Conservation (phyloP, 371 early-diverging fungal genomes). For the Batkoa obscura region DNA sequence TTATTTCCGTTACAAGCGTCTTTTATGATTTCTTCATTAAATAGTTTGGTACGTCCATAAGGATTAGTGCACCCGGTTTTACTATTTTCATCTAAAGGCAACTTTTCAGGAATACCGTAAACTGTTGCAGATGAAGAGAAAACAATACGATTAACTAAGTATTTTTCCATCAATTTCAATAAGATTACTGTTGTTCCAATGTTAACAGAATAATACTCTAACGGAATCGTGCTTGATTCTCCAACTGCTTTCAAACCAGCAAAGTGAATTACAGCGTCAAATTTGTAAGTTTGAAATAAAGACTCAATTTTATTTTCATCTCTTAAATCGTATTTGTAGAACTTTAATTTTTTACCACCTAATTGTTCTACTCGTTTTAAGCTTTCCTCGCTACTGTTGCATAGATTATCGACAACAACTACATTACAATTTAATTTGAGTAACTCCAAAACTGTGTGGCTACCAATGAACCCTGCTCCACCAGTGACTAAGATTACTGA, state of each 20-base stretch:
- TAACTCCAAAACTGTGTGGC: slow-evolving; percentile 77
- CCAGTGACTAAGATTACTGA: slow-evolving; percentile 62
- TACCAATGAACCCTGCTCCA: slow-evolving; percentile 70
- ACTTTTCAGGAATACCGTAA: slow-evolving; percentile 38
- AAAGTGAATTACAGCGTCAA: slow-evolving; percentile 73
- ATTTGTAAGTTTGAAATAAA: slow-evolving; percentile 8
- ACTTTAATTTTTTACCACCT: slow-evolving; percentile 22
- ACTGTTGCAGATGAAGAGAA: slow-evolving; percentile 81
- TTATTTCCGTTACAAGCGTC: slow-evolving; percentile 37
- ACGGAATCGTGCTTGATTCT: slow-evolving; percentile 62
- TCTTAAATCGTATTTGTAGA: slow-evolving; percentile 32
- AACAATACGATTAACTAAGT: slow-evolving; percentile 47
- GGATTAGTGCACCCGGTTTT: slow-evolving; percentile 51
- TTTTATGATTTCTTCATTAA: slow-evolving; percentile 55
- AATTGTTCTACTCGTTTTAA: slow-evolving; percentile 44
- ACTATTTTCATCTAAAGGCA: slow-evolving; percentile 37
- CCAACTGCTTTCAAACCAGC: slow-evolving; percentile 82
- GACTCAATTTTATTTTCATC: slow-evolving; percentile 14
- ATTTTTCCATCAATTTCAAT: slow-evolving; percentile 36
- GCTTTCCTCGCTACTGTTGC: slow-evolving; percentile 49
- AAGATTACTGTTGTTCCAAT: slow-evolving; percentile 58
- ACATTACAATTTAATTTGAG: slow-evolving; percentile 40
- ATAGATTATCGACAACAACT: slow-evolving; percentile 66
- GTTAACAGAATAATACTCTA: slow-evolving; percentile 76
- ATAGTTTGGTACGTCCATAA: slow-evolving; percentile 71